Conservation (phyloP, 2,329 filamentous ascomycete genomes). For the Penicillium sp. region DNA sequence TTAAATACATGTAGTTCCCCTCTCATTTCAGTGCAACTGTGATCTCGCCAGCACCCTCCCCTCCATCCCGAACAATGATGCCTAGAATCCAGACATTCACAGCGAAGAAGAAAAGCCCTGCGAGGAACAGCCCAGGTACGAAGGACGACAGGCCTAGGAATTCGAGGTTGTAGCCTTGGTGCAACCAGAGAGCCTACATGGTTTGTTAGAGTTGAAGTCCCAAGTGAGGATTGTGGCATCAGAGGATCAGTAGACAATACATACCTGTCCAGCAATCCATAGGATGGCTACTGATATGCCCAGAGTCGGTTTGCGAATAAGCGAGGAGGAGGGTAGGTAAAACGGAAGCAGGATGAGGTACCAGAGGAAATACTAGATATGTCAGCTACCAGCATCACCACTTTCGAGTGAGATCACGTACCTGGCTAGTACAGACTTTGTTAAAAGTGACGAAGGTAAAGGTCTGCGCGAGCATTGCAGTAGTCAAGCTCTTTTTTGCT, state of each 20-base stretch:
- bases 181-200: conserved; percentile 64
- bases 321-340: conserved; percentile 77
- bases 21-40: conserved; percentile 31
- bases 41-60: conserved; percentile 10
- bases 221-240: neutral
- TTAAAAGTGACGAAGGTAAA: conserved; percentile 98
- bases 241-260: conserved; percentile 7
- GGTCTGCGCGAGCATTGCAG: conserved; percentile 88
- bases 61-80: conserved; percentile 70
- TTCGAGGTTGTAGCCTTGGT: conserved; percentile 72
- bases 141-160: conserved; percentile 82
- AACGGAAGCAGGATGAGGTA: conserved; percentile 92
- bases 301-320: conserved; percentile 60
- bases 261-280: conserved; percentile 73
- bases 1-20: neutral
- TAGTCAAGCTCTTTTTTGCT: conserved; percentile 77
- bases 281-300: conserved; percentile 66
- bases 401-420: conserved; percentile 44
- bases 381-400: neutral
- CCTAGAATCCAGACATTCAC: conserved; percentile 87
- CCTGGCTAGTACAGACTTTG: conserved; percentile 98
- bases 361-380: conserved; percentile 90
- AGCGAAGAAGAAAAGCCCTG: conserved; percentile 75
- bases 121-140: conserved; percentile 75
- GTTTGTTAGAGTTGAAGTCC: neutral